Conservation (phyloP, 306 rosid species). For the Prunus dulcis region DNA sequence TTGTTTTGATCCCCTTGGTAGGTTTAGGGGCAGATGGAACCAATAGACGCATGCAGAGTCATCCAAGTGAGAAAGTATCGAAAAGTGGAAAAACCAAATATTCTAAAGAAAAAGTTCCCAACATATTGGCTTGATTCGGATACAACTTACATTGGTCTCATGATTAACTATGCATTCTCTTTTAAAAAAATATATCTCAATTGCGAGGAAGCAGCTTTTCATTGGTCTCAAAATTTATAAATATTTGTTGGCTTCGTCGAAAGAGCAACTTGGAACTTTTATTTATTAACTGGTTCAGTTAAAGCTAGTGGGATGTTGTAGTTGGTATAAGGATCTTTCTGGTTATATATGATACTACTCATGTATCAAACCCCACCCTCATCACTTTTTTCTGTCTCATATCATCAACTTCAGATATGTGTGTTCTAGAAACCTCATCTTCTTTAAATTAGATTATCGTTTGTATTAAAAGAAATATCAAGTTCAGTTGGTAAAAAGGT, state of each 20-base stretch:
- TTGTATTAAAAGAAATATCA: no score
- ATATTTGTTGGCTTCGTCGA: background rate
- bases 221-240: background rate
- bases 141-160: background rate
- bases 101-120: conserved; percentile 33
- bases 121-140: conserved; percentile 16
- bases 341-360: background rate
- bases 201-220: background rate
- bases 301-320: background rate
- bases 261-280: background rate
- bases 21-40: conserved; percentile 38
- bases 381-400: background rate
- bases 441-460: no score
- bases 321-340: background rate
- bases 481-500: no score
- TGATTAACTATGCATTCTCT: background rate
- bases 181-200: background rate
- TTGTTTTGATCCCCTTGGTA: conserved; percentile 37
- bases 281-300: background rate
- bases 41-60: conserved; percentile 43
- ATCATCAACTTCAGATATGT: no score
- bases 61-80: conserved; percentile 25
- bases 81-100: conserved; percentile 33
- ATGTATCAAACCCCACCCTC: background rate
- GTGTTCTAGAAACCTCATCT: no score